Evolutionary conservation across 495 filamentous ascomycete genomes (phyloP).

Genomic region (Aspergillus ostianus): DNA sequence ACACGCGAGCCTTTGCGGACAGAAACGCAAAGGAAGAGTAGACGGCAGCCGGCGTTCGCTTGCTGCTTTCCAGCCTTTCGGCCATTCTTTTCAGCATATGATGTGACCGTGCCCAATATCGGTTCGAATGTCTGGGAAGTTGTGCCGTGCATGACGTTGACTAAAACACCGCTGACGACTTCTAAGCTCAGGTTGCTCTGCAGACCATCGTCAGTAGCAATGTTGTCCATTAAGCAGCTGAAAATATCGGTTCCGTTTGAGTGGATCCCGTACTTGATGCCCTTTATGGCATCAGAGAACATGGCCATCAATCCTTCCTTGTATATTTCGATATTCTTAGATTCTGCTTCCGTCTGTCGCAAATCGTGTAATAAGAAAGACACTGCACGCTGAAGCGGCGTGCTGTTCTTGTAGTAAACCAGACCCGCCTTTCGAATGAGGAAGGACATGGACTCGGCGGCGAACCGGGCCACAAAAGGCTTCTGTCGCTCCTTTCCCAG

Average conservation of each 20-base stretch:
- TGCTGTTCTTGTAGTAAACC: constrained; percentile 65
- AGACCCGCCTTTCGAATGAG: constrained; percentile 83
- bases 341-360: constrained; percentile 46
- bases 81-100: constrained; percentile 42
- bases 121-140: constrained; percentile 62
- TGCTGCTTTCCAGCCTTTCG: constrained; percentile 35
- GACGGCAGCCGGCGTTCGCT: constrained; percentile 52
- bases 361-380: constrained; percentile 68
- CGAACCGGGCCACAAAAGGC: constrained; percentile 81
- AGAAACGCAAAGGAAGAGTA: constrained; percentile 66
- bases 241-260: constrained; percentile 75
- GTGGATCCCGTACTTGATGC: constrained; percentile 74
- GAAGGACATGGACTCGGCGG: constrained; percentile 93
- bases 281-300: constrained; percentile 84
- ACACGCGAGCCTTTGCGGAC: constrained; percentile 79
- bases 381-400: constrained; percentile 65
- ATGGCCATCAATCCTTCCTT: constrained; percentile 86
- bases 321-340: constrained; percentile 55
- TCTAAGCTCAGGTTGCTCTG: constrained; percentile 50
- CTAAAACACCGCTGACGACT: constrained; percentile 69
- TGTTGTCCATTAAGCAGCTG: constrained; percentile 53
- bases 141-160: constrained; percentile 79
- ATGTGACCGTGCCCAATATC: constrained; percentile 56
- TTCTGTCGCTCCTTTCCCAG: constrained; percentile 82
- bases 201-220: constrained; percentile 50